Conservation (phyloP, 208 protist genomes). For the Trypanosoma boissoni region DNA sequence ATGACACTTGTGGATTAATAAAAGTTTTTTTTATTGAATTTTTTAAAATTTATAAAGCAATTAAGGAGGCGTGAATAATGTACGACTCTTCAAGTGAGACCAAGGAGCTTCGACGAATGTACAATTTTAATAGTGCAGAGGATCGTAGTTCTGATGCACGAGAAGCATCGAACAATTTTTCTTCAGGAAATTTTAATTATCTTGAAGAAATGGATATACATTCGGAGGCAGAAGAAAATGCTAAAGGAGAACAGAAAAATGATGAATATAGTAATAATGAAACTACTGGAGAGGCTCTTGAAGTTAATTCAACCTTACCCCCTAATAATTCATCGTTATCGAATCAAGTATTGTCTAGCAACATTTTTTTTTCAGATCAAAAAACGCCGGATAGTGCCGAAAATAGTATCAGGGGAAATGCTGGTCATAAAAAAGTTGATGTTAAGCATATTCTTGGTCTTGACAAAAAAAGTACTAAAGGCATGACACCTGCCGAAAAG, state of each 20-base stretch:
- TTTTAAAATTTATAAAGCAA: not conserved
- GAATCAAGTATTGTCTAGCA: not conserved
- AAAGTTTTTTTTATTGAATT: not conserved
- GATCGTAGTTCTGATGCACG: not conserved
- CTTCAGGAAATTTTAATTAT: not conserved
- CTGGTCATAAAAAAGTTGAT: slow-evolving; percentile 9
- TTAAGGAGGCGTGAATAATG: slow-evolving; percentile 6
- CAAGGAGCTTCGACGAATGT: slow-evolving; percentile 29
- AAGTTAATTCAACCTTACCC: slow-evolving; percentile 20
- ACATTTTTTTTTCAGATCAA: not conserved
- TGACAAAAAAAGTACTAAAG: slow-evolving; percentile 46
- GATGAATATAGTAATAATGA: not conserved
- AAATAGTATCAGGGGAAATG: slow-evolving; percentile 15
- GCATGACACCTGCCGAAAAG: slow-evolving; percentile 42
- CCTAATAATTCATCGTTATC: not conserved
- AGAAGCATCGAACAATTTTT: too few relatives aligned
- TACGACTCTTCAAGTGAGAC: slow-evolving; percentile 19
- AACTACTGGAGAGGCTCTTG: slow-evolving; percentile 21
- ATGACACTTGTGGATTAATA: too few relatives aligned
- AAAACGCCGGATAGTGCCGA: not conserved
- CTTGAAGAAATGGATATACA: not conserved
- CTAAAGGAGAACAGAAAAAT: not conserved
- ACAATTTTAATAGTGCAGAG: slow-evolving; percentile 37
- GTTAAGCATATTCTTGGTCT: slow-evolving; percentile 40
- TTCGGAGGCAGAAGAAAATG: slow-evolving; percentile 21